phyloP scores from a whole-genome alignment of 192 early-diverging fungal species.

The Umbelopsis sp. region DNA sequence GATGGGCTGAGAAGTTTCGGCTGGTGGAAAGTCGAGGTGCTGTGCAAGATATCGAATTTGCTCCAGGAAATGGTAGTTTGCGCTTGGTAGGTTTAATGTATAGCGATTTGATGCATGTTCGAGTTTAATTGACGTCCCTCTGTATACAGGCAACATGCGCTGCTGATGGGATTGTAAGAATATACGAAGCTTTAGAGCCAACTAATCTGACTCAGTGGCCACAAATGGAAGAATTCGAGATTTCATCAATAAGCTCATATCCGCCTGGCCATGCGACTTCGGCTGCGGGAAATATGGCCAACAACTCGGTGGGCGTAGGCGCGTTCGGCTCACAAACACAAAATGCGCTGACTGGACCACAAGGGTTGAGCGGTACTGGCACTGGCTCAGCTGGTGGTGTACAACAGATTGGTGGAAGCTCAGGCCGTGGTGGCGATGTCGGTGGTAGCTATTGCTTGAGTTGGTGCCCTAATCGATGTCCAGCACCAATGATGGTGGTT shows the following conservation, averaged over 20 bases:
- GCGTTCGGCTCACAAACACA: not conserved
- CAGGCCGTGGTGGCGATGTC: constrained; percentile 49
- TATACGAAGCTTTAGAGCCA: constrained; percentile 87
- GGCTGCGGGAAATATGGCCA: not conserved
- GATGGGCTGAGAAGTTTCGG: constrained; percentile 69
- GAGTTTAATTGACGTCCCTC: not conserved
- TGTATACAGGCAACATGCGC: constrained; percentile 68
- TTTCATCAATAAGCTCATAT: constrained; percentile 8
- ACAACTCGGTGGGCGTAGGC: not conserved
- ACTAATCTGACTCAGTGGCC: constrained; percentile 80
- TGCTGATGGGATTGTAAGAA: constrained; percentile 81
- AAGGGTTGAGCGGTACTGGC: not conserved
- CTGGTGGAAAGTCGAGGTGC: constrained; percentile 70
- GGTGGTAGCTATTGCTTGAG: constrained; percentile 83
- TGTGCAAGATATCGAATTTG: constrained; percentile 90
- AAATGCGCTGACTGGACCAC: not conserved
- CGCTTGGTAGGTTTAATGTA: constrained; percentile 59
- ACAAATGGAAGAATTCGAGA: constrained; percentile 64
- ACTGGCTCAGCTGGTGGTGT: not conserved
- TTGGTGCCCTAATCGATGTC: constrained; percentile 86
- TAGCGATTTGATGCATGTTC: not conserved
- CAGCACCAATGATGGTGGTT: constrained; percentile 79
- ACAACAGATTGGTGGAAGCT: not conserved
- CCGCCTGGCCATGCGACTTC: not conserved
- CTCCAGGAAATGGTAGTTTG: constrained; percentile 80